Base-by-base conservation (phyloP, 495 filamentous ascomycete genomes). In the Xanthoparmelia taractica region DNA sequence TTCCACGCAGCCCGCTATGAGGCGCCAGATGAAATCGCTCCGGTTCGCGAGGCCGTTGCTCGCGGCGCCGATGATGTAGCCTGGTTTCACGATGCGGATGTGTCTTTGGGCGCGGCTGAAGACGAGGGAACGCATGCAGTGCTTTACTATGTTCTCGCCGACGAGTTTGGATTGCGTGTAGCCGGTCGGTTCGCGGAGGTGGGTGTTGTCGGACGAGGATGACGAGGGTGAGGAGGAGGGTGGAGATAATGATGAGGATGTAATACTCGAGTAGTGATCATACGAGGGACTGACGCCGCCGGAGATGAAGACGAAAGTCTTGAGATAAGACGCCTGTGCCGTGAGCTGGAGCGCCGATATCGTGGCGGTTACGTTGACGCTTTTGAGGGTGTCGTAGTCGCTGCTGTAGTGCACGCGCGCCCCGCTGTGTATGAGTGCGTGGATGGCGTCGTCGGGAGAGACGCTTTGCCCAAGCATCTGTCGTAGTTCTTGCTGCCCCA, bases 371-470 rank as follows among this genome's bases (percentile, higher is more conserved):
- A 82, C 62, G 55, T 85, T 85, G 50, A 63, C 40, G 0, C 61
- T 27, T 15, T 72, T 68, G 15, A 84, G 68, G 2, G 70, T 58
- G 0, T 65, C 31, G 65, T 79, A 82, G 12, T 63, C 65, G 7
- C 76, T 70, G 57, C 74, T 65, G 69, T 75, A 77, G 20, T 79
- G 77, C 7, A 78, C 73, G 10, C 73, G 71, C 0, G 90, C 90
- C n/a, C 89, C 90, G 66, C 90, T 90, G 75, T 93, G 89, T 60
- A 94, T 85, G 40, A 94, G 77, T 5, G 88, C 75, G 64, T 89
- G 82, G 0, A 84, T 84, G 60, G 31, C 10, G 12, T 25, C 4
- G n/a, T 60, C 33, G 33, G 5, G 31, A 20, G 54, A 12, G 31
- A 37, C 31, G 18, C 10, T n/a, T 0, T 20, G 17, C 7, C 54